Base-by-base conservation (phyloP, 2,329 filamentous ascomycete species). In the Berkeleyomyces basicola region DNA sequence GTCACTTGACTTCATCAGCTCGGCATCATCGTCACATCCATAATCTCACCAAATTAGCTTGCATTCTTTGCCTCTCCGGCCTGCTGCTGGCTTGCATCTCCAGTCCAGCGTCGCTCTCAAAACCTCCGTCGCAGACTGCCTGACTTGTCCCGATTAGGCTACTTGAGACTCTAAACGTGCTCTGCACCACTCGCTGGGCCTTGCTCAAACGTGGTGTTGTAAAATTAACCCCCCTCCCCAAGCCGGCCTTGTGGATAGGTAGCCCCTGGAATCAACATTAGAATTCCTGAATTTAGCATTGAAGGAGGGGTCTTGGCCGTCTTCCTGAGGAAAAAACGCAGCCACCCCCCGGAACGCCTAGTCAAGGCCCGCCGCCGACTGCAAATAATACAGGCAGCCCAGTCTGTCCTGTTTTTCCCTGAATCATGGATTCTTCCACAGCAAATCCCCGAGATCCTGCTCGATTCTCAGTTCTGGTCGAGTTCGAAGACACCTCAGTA, bases 231-330 rank as follows among this genome's bases (percentile, higher is more conserved):
- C 44, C 44, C 33, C 51, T 36, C 60, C 49, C 37, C 36, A 42
- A 47, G 53, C 61, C 14, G 57, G 47, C 58, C 44, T 64, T 40
- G 39, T 43, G 51, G 39, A 55, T 44, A 44, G 57, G 39, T 14
- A 10, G 36, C 51, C 62, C 59, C 59, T 64, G 62, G 62, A 58
- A 53, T 55, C 51, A 55, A 16, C 43, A 37, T 47, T 59, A 14
- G 23, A 36, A 51, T 63, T 59, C 31, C 43, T 58, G 51, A 16
- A 58, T 58, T 64, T 61, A 43, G 51, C 59, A 59, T 58, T 57
- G 58, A 61, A 64, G 62, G 59, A 64, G 62, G 62, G 61, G 62
- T 59, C 62, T 59, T 58, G 58, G 51, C 60, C 59, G 59, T 59
- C 51, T 58, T 64, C 49, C 59, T 61, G 59, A 55, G 42, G 23